phyloP scores from a whole-genome alignment of 73 alveolate species.

The Tetrahymena borealis region DNA sequence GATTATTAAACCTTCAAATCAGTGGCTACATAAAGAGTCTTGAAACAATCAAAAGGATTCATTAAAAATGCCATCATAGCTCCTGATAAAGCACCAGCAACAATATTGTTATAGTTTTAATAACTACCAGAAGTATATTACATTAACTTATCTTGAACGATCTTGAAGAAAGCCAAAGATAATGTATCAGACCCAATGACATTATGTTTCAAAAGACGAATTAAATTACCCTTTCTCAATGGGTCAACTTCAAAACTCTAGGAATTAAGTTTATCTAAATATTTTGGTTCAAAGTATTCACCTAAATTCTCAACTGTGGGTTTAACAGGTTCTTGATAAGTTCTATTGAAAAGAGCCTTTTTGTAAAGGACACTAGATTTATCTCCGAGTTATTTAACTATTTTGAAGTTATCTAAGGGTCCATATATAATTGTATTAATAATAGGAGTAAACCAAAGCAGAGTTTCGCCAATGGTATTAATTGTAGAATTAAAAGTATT shows the following conservation, averaged over 20 bases:
- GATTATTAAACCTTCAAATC: not conserved
- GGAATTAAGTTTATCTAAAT: not conserved
- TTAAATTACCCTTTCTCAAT: not conserved
- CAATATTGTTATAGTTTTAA: not conserved
- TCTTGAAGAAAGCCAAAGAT: not conserved
- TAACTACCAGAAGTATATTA: not conserved
- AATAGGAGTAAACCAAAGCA: not conserved
- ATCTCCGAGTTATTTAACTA: not conserved
- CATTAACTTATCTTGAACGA: not conserved
- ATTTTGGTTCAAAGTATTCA: not conserved
- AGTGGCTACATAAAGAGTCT: not conserved
- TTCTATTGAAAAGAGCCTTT: not conserved
- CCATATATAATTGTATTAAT: not conserved
- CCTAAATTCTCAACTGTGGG: not conserved
- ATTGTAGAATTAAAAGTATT: not conserved
- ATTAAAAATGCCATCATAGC: not conserved
- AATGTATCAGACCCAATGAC: not conserved
- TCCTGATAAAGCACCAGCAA: not conserved
- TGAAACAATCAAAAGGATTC: not conserved
- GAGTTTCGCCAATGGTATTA: not conserved
- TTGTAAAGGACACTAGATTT: not conserved
- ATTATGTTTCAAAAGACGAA: not conserved
- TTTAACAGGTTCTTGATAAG: not conserved
- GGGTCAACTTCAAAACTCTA: not conserved
- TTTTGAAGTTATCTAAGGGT: not conserved